Evolutionary conservation across 352 stramenopile species (phyloP), one percentile per base, ranked within the genome.

Genomic region (Pythium periplocum): DNA sequence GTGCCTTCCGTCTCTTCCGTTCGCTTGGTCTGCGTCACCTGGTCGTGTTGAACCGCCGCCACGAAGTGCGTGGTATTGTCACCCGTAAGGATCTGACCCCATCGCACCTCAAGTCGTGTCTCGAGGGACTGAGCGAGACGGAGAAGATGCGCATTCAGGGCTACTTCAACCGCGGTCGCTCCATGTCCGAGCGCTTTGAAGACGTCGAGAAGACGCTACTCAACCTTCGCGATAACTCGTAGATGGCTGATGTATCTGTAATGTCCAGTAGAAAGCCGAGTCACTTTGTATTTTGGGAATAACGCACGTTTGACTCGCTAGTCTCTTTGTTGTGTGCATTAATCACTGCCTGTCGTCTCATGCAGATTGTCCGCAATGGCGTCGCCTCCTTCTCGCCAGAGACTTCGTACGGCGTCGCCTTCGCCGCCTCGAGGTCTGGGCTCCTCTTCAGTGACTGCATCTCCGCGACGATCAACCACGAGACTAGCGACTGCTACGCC

Each of bases 21-120:
- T 99, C 96, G 6, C 71, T 99, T 34, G 97, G 97, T 38, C 74
- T 99, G 52, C 91, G 97, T 31, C 96, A 98, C 60, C 78, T 99
- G 51, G 74, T 90, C 36, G 88, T 98, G 11, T 61, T 98, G 11
- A 97, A 98, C 63, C 78, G 83, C 37, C 76, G 73, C 37, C 96
- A 96, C 51, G 76, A 96, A 75, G 84, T 98, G 6, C 78, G 85
- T 35, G 87, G 86, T 39, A 71, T 97, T 26, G 83, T 96, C 48
- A 95, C 87, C 6, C 77, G 87, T 17, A 92, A 95, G 53, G 87
- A 97, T 43, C 62, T 97, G 40, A 90, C 83, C 9, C 79, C 81
- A 1, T 64, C 78, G n/a, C 82, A 93, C 52, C 59, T 96, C 33
- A 93, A 95, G 53, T 73, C 71, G 43, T 90, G 81, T 36, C 73